Evolutionary conservation across 345 rosid species (phyloP), one percentile per base, ranked within the genome.

Genomic region (Eucalyptus guilfoylei): DNA sequence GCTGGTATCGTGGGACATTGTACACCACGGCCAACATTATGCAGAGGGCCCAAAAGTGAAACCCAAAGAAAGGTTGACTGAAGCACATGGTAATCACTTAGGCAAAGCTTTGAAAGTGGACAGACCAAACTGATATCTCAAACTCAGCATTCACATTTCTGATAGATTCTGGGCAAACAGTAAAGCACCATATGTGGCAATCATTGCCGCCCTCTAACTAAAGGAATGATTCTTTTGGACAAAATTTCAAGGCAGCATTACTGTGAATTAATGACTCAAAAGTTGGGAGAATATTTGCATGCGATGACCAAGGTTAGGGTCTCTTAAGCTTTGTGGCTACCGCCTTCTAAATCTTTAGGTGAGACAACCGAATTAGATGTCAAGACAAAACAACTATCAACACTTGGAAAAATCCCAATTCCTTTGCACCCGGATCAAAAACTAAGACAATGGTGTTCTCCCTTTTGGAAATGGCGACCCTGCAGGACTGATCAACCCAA

Each of bases 381-480:
- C 60, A 28, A 28, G 64, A 86, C 42, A 34, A n/a, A n/a, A 86
- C 6, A 86, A 50, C 16, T 54, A 49, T 86, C 87, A 16, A n/a
- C 54, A 86, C 28, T 49, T 16, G 37, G 37, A 49, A 32, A 48
- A 37, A 49, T 50, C 60, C 64, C 24, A 28, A 49, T 49, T 32
- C 60, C 60, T 19, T 19, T 49, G 7, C 64, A 19, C 28, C 16
- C 13, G 9, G 7, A 72, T 60, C 44, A 88, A 64, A 52, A 40
- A 89, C 86, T 91, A 40, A 50, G 83, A 86, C 34, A 85, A 30
- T 85, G 26, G 87, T 40, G 85, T 87, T 86, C 45, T 86, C 88
- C 90, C 87, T 90, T 90, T 55, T 34, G 40, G 40, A 88, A 92
- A 95, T 88, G 97, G 97, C 12, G 96, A 95, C 52, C 96, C 97